phyloP scores from a whole-genome alignment of 192 early-diverging fungal genomes.

The Chytriomyces sp. region DNA sequence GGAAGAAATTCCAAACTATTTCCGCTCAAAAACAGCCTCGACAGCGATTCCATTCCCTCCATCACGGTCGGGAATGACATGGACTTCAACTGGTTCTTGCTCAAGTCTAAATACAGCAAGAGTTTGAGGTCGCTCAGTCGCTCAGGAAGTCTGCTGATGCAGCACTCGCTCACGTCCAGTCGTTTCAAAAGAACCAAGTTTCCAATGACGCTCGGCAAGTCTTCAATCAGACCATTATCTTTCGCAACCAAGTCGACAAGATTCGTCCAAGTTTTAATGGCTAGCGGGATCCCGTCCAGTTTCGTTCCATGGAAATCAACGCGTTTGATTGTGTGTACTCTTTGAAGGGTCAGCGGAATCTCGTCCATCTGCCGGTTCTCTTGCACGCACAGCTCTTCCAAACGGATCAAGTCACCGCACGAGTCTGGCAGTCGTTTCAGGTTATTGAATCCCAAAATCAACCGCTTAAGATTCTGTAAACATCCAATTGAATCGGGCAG shows the following conservation, averaged over 20 bases:
- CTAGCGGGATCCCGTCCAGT: conserved; percentile 41
- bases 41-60: conserved; percentile 32
- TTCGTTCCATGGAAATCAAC: conserved; percentile 49
- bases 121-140: conserved; percentile 44
- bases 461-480: conserved; percentile 13
- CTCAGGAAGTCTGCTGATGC: conserved; percentile 45
- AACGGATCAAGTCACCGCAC: conserved; percentile 45
- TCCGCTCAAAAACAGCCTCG: conserved; percentile 49
- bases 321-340: conserved; percentile 37
- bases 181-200: conserved; percentile 15
- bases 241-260: conserved; percentile 49
- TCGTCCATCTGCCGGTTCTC: conserved; percentile 57
- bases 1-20: conserved; percentile 52
- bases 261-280: conserved; percentile 46
- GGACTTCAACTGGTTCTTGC: conserved; percentile 51
- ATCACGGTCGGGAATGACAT: conserved; percentile 49
- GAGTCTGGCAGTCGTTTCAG: conserved; percentile 46
- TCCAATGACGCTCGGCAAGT: conserved; percentile 45
- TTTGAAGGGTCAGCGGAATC: conserved; percentile 42
- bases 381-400: conserved; percentile 53
- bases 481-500: conserved; percentile 45
- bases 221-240: conserved; percentile 54
- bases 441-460: conserved; percentile 43
- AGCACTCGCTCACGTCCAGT: conserved; percentile 36
- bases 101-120: conserved; percentile 46